Evolutionary conservation across 129 eudicot species (phyloP).

Genomic region (Tanacetum coccineum): DNA sequence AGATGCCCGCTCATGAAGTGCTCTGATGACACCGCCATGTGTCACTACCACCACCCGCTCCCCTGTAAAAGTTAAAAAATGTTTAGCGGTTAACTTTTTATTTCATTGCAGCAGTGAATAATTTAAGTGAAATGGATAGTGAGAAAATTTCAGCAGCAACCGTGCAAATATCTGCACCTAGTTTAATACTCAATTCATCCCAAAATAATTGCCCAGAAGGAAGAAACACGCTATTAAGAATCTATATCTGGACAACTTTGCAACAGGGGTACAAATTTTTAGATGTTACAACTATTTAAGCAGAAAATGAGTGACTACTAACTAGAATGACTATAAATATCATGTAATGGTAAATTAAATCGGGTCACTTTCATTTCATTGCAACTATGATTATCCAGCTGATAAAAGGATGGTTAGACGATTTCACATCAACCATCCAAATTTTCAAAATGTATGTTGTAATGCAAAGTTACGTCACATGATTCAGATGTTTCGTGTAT

Average conservation of each 20-base stretch:
- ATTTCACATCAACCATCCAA: background rate
- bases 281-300: no score
- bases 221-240: no score
- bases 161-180: no score
- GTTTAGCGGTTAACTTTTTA: background rate
- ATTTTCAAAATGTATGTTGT: background rate
- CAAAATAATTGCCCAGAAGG: no score
- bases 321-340: no score
- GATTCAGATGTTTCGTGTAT: no score
- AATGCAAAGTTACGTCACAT: background rate
- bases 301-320: no score
- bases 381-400: background rate
- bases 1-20: constrained; percentile 60
- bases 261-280: no score
- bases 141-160: background rate
- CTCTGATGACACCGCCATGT: constrained; percentile 78
- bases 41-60: constrained; percentile 83
- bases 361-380: background rate
- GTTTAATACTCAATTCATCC: no score
- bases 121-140: background rate
- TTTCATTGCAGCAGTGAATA: background rate
- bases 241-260: no score
- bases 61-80: constrained; percentile 37
- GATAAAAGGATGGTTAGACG: background rate
- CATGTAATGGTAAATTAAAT: no score